Evolutionary conservation across 2,329 filamentous ascomycete genomes (phyloP).

Genomic region (Aureobasidium pullulans): DNA sequence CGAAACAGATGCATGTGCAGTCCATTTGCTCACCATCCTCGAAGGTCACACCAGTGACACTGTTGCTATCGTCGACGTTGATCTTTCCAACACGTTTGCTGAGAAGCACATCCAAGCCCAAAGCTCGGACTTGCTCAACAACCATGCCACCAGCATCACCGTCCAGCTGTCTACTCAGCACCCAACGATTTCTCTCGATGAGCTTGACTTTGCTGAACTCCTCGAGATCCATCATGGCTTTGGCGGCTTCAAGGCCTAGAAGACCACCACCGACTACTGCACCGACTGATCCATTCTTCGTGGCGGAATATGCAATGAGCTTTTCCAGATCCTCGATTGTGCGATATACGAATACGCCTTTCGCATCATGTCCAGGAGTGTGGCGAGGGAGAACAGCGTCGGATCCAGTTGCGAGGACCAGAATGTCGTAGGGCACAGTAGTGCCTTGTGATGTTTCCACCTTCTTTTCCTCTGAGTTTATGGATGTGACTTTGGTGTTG

Average conservation of each 20-base stretch:
- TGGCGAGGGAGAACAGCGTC: conserved; percentile 67
- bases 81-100: conserved; percentile 67
- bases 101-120: conserved; percentile 76
- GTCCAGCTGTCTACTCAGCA: conserved; percentile 75
- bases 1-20: conserved; percentile 80
- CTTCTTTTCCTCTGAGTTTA: conserved; percentile 56
- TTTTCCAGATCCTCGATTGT: conserved; percentile 74
- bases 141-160: conserved; percentile 74
- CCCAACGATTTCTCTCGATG: conserved; percentile 76
- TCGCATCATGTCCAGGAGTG: conserved; percentile 70
- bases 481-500: conserved; percentile 64
- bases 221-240: conserved; percentile 82
- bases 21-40: conserved; percentile 72
- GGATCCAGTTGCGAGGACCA: conserved; percentile 80
- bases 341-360: conserved; percentile 82
- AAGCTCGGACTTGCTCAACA: conserved; percentile 67
- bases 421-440: conserved; percentile 65
- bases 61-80: conserved; percentile 58
- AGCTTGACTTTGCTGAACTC: conserved; percentile 67
- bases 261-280: conserved; percentile 78
- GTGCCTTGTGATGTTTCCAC: conserved; percentile 65
- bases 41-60: conserved; percentile 66
- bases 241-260: conserved; percentile 79
- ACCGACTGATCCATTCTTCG: conserved; percentile 60
- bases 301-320: conserved; percentile 65